These are phyloP conservation scores for Obelidium mucronatum DNA, from an alignment of 192 early-diverging fungal species.

Conservation along the genomic window DNA sequence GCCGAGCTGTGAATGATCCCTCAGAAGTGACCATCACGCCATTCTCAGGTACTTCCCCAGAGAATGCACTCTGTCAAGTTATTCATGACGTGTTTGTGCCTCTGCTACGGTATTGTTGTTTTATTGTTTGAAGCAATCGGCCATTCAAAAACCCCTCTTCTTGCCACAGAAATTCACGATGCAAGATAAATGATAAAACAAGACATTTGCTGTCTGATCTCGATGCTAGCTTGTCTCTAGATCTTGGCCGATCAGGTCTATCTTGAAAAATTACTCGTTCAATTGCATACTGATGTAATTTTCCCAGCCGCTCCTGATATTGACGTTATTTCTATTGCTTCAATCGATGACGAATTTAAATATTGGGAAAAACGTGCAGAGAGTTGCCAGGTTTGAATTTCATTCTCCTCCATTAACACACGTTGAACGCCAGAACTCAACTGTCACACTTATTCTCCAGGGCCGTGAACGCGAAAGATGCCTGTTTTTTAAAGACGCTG, in stretches of 20 bases:
- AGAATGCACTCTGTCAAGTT: slow-evolving; percentile 18
- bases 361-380: slow-evolving; percentile 24
- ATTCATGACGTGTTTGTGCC: slow-evolving; percentile 32
- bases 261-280: not conserved
- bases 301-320: not conserved
- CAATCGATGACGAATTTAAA: slow-evolving; percentile 5
- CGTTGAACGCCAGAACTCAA: too few species aligned
- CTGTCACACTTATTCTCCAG: too few species aligned
- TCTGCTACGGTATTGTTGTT: not conserved
- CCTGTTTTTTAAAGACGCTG: slow-evolving; percentile 9
- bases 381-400: slow-evolving; percentile 2
- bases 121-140: too few species aligned
- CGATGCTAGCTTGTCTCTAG: not conserved
- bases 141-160: too few species aligned
- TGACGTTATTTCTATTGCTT: not conserved
- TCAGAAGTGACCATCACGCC: slow-evolving; percentile 19
- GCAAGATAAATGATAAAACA: slow-evolving; percentile 25
- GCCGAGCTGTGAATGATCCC: slow-evolving; percentile 5
- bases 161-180: slow-evolving; percentile 20
- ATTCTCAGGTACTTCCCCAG: slow-evolving; percentile 8
- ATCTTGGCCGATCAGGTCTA: slow-evolving; percentile 8
- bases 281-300: too few species aligned
- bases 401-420: not conserved
- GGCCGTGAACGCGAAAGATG: slow-evolving; percentile 27
- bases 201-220: slow-evolving; percentile 13